A percentile compares a stretch with the other conserved stretches of the same genome.
Conservation (phyloP, 208 protist species). For the Trichomonas gallinae region DNA sequence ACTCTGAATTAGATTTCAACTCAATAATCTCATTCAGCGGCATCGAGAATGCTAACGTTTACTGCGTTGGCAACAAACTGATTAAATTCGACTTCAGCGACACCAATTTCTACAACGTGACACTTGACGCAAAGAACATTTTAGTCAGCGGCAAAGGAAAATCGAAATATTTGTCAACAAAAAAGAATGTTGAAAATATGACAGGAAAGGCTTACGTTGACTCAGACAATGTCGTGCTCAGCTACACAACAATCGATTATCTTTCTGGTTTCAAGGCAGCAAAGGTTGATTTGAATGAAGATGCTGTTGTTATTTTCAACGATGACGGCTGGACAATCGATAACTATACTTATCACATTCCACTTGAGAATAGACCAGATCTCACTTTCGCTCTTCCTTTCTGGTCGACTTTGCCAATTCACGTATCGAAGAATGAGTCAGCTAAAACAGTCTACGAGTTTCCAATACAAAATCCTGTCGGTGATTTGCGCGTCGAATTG, state of each 20-base stretch:
- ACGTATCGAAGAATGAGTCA: neutral
- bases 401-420: neutral
- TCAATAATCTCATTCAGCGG: neutral
- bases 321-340: neutral
- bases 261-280: neutral
- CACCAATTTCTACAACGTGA: neutral
- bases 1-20: neutral
- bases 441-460: neutral
- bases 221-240: neutral
- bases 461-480: neutral
- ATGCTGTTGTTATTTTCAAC: neutral
- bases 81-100: neutral
- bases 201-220: neutral
- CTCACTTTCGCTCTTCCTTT: neutral
- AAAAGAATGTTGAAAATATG: neutral
- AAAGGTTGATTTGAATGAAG: neutral
- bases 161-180: neutral
- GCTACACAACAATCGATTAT: neutral
- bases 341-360: neutral
- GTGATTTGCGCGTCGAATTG: neutral
- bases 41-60: neutral
- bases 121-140: neutral
- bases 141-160: neutral
- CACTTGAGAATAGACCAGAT: neutral
- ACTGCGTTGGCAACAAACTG: neutral